Evolutionary conservation across 148 eudicot genomes (phyloP).

Genomic region (Beta vulgaris): DNA sequence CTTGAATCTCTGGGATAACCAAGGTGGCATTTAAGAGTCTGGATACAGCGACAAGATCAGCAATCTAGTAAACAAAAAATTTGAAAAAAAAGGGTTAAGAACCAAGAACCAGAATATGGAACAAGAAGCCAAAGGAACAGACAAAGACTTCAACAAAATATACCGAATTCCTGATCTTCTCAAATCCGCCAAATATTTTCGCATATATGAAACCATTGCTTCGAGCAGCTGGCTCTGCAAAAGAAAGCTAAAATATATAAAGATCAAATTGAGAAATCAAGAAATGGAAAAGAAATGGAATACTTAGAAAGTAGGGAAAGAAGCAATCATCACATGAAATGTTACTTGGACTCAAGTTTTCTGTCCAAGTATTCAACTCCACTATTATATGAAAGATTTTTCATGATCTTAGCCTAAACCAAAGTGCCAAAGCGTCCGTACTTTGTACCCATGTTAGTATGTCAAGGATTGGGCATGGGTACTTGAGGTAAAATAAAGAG

Average conservation of each 20-base stretch:
- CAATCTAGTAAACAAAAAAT: conserved; percentile 58
- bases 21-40: conserved; percentile 95
- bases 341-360: too few relatives aligned
- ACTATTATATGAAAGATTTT: too few relatives aligned
- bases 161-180: conserved; percentile 82
- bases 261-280: conserved; percentile 13
- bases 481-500: too few relatives aligned
- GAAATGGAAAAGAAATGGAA: neutral
- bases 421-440: too few relatives aligned
- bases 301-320: neutral
- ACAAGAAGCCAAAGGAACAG: neutral
- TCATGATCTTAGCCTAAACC: too few relatives aligned
- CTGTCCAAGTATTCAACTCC: too few relatives aligned
- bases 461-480: too few relatives aligned
- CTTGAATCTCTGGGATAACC: conserved; percentile 94
- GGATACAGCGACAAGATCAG: conserved; percentile 84
- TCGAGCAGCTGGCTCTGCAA: conserved; percentile 63
- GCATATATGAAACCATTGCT: conserved; percentile 89
- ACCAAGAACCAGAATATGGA: conserved; percentile 6
- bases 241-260: conserved; percentile 10
- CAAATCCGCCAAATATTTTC: conserved; percentile 91
- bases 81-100: neutral
- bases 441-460: too few relatives aligned
- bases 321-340: neutral
- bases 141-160: conserved; percentile 21